Conservation (phyloP, 1,139 yeast species). For the Pichia sp. region DNA sequence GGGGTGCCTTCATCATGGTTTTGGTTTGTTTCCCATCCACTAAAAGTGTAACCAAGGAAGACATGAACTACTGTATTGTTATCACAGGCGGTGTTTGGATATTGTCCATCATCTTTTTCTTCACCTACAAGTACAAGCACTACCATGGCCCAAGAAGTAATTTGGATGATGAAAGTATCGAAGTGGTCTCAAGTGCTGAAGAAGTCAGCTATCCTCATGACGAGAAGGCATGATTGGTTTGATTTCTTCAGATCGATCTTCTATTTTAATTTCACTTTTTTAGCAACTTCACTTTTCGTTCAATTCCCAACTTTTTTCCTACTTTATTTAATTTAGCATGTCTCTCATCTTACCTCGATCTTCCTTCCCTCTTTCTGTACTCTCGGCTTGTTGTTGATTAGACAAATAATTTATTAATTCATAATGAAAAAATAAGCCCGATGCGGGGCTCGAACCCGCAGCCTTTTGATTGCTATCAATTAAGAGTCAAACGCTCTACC, state of each 20-base stretch:
- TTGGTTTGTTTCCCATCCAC: constrained; percentile 39
- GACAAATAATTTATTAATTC: too few species aligned
- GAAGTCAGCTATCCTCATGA: constrained; percentile 4
- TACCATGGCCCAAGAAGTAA: constrained; percentile 50
- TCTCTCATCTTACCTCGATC: too few species aligned
- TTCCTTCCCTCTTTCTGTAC: too few species aligned
- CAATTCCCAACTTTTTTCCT: background rate
- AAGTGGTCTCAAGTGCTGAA: constrained; percentile 14
- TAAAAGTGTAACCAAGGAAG: constrained; percentile 32
- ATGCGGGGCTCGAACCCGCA: constrained; percentile 41
- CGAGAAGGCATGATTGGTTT: constrained; percentile 8
- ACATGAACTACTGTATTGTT: constrained; percentile 59
- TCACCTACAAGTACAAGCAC: constrained; percentile 43
- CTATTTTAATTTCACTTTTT: background rate
- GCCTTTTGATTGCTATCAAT: constrained; percentile 33
- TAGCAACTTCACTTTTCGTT: background rate
- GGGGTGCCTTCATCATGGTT: constrained; percentile 31
- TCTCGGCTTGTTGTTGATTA: too few species aligned
- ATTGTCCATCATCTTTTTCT: constrained; percentile 42
- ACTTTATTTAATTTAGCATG: too few species aligned
- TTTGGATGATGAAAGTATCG: constrained; percentile 25
- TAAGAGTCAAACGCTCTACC: constrained; percentile 38
- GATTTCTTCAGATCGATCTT: too few species aligned
- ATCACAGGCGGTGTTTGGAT: constrained; percentile 48
- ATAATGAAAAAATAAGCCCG: constrained; percentile 32